These are phyloP conservation scores for Aspergillus ellipticus DNA, from an alignment of 495 filamentous ascomycete species.

Conservation along the genomic window DNA sequence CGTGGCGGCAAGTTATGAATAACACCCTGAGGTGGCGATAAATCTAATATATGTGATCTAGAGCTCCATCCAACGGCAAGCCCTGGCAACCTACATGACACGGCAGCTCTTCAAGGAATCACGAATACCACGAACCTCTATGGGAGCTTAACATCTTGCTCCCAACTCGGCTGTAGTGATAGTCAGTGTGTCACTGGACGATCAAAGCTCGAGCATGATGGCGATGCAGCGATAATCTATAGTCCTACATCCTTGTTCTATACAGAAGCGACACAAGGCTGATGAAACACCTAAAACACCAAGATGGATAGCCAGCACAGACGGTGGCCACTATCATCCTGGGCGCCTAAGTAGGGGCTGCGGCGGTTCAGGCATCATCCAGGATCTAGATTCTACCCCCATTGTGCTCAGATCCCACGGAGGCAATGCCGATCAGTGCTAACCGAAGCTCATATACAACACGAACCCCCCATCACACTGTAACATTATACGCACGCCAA, in stretches of 20 bases:
- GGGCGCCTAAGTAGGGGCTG: neutral
- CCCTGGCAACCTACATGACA: neutral
- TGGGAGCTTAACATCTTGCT: neutral
- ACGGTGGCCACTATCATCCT: neutral
- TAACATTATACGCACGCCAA: too few species aligned
- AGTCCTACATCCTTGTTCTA: neutral
- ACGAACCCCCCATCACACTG: too few species aligned
- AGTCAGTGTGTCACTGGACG: neutral
- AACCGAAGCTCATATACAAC: too few species aligned
- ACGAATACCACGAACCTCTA: neutral
- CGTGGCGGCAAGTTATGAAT: neutral
- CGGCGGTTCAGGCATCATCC: neutral
- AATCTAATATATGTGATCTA: neutral
- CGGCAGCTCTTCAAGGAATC: neutral
- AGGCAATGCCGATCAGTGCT: neutral
- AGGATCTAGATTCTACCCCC: neutral
- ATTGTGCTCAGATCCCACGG: neutral
- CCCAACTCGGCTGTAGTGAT: neutral
- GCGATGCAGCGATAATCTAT: neutral
- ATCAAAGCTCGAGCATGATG: neutral
- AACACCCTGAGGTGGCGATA: neutral
- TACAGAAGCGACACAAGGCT: neutral
- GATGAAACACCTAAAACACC: neutral
- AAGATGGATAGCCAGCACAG: neutral
- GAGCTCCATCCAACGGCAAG: neutral